Evolutionary conservation across 768 basidiomycete genomes (phyloP).

Genomic region (Amylocystis lapponica): DNA sequence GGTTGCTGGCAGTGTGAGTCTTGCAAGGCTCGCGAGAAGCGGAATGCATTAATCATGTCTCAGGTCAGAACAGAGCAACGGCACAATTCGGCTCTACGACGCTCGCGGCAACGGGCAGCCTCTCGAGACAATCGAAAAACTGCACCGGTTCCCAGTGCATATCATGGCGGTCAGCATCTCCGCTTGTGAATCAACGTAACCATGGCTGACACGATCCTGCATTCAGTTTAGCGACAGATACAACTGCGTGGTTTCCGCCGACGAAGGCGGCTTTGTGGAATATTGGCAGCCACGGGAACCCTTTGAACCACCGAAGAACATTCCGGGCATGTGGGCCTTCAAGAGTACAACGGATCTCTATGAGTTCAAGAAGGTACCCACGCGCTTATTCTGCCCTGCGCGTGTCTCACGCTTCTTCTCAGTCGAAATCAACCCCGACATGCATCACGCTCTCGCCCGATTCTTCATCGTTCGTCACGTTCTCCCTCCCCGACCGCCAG

Average conservation of each 20-base stretch:
- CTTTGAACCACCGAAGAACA: slow-evolving; percentile 74
- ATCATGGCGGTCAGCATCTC: slow-evolving; percentile 84
- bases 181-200: not conserved
- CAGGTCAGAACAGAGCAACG: slow-evolving; percentile 75
- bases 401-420: not conserved
- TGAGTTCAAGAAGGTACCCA: slow-evolving; percentile 91
- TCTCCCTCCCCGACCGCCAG: slow-evolving; percentile 91
- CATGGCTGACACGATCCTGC: not conserved
- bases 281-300: slow-evolving; percentile 93
- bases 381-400: not conserved
- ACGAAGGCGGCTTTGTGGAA: slow-evolving; percentile 92
- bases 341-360: slow-evolving; percentile 92
- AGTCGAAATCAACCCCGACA: slow-evolving; percentile 91
- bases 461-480: slow-evolving; percentile 84
- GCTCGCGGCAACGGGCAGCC: slow-evolving; percentile 81
- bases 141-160: slow-evolving; percentile 89
- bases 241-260: slow-evolving; percentile 89
- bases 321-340: slow-evolving; percentile 80
- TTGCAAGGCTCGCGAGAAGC: not conserved
- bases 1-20: slow-evolving; percentile 82
- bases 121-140: slow-evolving; percentile 63
- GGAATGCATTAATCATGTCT: slow-evolving; percentile 16
- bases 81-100: slow-evolving; percentile 85
- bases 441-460: slow-evolving; percentile 90
- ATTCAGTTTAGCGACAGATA: slow-evolving; percentile 83